phyloP scores from a whole-genome alignment of 2,329 filamentous ascomycete genomes.

The Cladophialophora immunda region DNA sequence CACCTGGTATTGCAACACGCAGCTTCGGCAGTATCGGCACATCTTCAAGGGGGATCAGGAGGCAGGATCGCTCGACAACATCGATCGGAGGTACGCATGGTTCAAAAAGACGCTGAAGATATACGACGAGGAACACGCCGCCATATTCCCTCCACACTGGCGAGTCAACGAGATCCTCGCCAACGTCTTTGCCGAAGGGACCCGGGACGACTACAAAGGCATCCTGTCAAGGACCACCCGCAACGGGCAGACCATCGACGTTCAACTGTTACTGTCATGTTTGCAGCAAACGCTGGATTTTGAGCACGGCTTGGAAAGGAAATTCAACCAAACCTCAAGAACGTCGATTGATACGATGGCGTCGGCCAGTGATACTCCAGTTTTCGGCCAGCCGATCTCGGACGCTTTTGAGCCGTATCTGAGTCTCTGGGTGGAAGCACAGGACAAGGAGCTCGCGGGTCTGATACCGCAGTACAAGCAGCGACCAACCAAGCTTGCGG shows the following conservation, averaged over 20 bases:
- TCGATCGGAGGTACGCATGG: slow-evolving; percentile 93
- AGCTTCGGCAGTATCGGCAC: slow-evolving; percentile 92
- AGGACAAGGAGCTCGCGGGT: slow-evolving; percentile 83
- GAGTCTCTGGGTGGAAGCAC: slow-evolving; percentile 95
- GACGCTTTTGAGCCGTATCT: slow-evolving; percentile 97
- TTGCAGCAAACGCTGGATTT: slow-evolving; percentile 97
- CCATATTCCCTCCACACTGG: slow-evolving; percentile 88
- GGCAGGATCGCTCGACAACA: slow-evolving; percentile 95
- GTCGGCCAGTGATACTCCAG: slow-evolving; percentile 78
- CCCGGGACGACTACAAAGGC: slow-evolving; percentile 91
- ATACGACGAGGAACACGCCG: slow-evolving; percentile 90
- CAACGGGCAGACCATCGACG: slow-evolving; percentile 81
- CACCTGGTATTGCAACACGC: slow-evolving; percentile 98
- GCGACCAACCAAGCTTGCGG: slow-evolving; percentile 79
- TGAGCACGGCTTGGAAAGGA: slow-evolving; percentile 86
- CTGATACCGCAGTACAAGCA: slow-evolving; percentile 89
- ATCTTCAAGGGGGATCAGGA: slow-evolving; percentile 97
- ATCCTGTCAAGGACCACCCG: slow-evolving; percentile 90
- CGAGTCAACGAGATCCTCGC: slow-evolving; percentile 88
- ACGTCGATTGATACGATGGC: slow-evolving; percentile 90
- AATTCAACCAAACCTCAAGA: slow-evolving; percentile 74
- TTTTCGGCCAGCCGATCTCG: slow-evolving; percentile 90
- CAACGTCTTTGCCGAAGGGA: slow-evolving; percentile 93
- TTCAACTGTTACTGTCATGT: slow-evolving; percentile 86
- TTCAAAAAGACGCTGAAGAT: slow-evolving; percentile 95